phyloP scores from a whole-genome alignment of 2,329 filamentous ascomycete species.

The Leptosphaerulina australis region DNA sequence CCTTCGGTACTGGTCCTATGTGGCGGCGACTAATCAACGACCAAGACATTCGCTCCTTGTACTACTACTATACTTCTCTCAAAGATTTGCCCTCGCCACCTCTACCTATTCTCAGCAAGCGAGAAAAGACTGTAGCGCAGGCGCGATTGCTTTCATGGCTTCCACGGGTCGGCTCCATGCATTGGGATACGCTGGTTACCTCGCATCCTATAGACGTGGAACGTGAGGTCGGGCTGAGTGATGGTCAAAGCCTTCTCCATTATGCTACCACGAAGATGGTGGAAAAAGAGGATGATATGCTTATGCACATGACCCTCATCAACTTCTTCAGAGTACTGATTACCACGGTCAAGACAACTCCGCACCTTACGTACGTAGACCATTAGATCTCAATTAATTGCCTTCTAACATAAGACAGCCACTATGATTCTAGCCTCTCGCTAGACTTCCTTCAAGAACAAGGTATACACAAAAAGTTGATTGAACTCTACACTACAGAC shows the following conservation, averaged over 20 bases:
- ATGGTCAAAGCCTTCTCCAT: constrained; percentile 56
- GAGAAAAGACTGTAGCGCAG: constrained; percentile 64
- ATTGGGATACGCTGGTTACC: constrained; percentile 60
- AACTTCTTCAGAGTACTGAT: constrained; percentile 64
- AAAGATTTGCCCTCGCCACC: constrained; percentile 43
- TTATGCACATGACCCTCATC: constrained; percentile 66
- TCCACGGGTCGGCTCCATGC: constrained; percentile 58
- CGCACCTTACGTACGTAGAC: constrained; percentile 38
- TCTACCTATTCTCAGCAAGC: constrained; percentile 51
- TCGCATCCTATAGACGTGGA: constrained; percentile 62
- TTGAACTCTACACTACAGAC: constrained; percentile 57
- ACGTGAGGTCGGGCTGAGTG: constrained; percentile 40
- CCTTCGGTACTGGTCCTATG: constrained; percentile 52
- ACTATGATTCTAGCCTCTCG: constrained; percentile 48
- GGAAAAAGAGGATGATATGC: constrained; percentile 60
- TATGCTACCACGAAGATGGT: constrained; percentile 63
- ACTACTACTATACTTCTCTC: constrained; percentile 63
- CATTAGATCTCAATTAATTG: not conserved
- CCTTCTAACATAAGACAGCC: constrained; percentile 29
- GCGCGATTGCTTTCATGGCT: constrained; percentile 65
- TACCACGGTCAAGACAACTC: constrained; percentile 45
- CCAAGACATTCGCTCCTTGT: constrained; percentile 61
- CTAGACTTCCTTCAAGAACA: constrained; percentile 61
- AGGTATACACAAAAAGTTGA: constrained; percentile 57
- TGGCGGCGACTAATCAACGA: constrained; percentile 69